Percentiles rank a stretch among this genome's conserved stretches.
Conservation (phyloP, 2,329 filamentous ascomycete genomes). For the Neodidymelliopsis sp. region DNA sequence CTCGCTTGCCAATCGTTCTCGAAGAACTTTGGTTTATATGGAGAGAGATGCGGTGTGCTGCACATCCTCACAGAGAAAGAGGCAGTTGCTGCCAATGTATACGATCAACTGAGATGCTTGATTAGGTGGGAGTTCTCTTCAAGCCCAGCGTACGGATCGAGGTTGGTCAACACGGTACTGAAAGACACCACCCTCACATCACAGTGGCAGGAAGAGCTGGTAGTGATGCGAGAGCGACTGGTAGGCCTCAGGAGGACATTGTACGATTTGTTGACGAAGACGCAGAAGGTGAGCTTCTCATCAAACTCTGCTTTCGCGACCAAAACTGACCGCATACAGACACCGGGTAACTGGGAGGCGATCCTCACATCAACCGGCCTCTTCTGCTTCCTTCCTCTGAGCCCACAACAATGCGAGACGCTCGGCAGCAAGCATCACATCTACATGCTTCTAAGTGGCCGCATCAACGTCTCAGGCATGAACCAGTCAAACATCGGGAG, state of each 20-base stretch:
- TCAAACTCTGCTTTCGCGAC: background rate
- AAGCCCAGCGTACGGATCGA: slow-evolving; percentile 37
- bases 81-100: slow-evolving; percentile 26
- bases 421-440: slow-evolving; percentile 29
- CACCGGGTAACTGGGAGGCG: slow-evolving; percentile 28
- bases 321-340: slow-evolving; percentile 19
- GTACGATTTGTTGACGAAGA: slow-evolving; percentile 17
- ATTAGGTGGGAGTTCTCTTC: slow-evolving; percentile 41
- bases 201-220: slow-evolving; percentile 25
- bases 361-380: slow-evolving; percentile 30
- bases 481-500: slow-evolving; percentile 26
- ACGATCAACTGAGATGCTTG: slow-evolving; percentile 37
- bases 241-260: slow-evolving; percentile 15
- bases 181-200: slow-evolving; percentile 14
- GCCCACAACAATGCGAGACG: slow-evolving; percentile 21
- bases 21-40: slow-evolving; percentile 53
- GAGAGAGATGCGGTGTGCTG: slow-evolving; percentile 46
- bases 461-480: slow-evolving; percentile 37
- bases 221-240: slow-evolving; percentile 23
- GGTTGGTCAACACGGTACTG: slow-evolving; percentile 34
- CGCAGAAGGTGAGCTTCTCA: slow-evolving; percentile 15
- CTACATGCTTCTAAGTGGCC: slow-evolving; percentile 32
- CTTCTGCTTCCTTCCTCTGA: slow-evolving; percentile 32
- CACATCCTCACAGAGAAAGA: slow-evolving; percentile 31
- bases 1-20: slow-evolving; percentile 50